Conservation (phyloP, 2,329 filamentous ascomycete species). For the Sclerotinia subarctica region DNA sequence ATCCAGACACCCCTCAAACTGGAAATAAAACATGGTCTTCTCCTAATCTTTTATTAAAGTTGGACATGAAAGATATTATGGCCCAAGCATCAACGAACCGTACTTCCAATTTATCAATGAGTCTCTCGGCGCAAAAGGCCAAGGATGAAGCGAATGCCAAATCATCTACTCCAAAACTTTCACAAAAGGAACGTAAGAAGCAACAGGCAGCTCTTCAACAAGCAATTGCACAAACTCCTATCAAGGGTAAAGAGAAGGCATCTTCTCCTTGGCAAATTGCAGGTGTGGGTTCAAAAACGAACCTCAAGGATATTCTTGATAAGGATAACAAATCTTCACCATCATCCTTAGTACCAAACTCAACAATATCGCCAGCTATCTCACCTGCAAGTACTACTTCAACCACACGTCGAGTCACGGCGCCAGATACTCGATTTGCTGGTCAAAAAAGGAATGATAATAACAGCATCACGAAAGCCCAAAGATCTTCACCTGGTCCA, state of each 20-base stretch:
- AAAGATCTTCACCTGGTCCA: slow-evolving; percentile 21
- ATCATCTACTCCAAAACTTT: slow-evolving; percentile 59
- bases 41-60: slow-evolving; percentile 35
- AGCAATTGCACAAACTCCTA: slow-evolving; percentile 41
- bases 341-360: slow-evolving; percentile 34
- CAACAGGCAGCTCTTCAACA: slow-evolving; percentile 55
- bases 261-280: slow-evolving; percentile 66
- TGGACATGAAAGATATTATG: slow-evolving; percentile 76
- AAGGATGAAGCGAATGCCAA: slow-evolving; percentile 39
- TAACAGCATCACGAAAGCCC: slow-evolving; percentile 23
- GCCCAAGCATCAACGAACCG: slow-evolving; percentile 57
- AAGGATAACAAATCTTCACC: slow-evolving; percentile 34
- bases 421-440: slow-evolving; percentile 60
- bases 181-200: slow-evolving; percentile 89
- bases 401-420: slow-evolving; percentile 49
- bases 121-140: slow-evolving; percentile 50
- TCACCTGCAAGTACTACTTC: slow-evolving; percentile 37
- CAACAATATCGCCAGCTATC: slow-evolving; percentile 27
- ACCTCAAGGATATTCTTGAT: slow-evolving; percentile 49
- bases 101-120: slow-evolving; percentile 52
- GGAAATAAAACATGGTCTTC: slow-evolving; percentile 36
- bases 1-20: slow-evolving; percentile 14
- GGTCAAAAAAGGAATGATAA: slow-evolving; percentile 46
- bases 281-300: slow-evolving; percentile 47
- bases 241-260: slow-evolving; percentile 40